Base-by-base conservation (phyloP, 306 rosid species). In the Erythrophleum fordii region DNA sequence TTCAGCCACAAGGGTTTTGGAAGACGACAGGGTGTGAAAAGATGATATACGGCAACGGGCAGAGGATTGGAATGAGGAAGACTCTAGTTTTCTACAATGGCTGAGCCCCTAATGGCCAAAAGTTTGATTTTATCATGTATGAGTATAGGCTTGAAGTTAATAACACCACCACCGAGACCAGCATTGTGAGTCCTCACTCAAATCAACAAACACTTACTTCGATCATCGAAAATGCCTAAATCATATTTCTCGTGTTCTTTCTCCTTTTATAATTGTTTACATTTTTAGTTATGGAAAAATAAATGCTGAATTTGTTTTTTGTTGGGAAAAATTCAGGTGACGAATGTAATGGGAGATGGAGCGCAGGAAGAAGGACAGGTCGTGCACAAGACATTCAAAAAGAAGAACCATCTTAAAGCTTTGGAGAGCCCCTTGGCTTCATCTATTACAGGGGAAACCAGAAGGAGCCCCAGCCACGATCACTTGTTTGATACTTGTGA, bases 1-100 rank as follows among this genome's bases (percentile, higher is more conserved):
- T 95, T 95, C 69, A 95, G 99, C 80, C 99, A 95, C 77, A 95
- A 93, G 99, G 99, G 3, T 95, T 95, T 83, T 95, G 99, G 99
- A 95, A 95, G 81, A 98, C 99, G 29, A 95, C 99, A 0, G 99
- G 99, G 8, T 95, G 99, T 4, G 99, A 95, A 69, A 95, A 95
- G 81, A 91, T 89, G 37, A 95, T 95, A 39, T 73, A 86, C 58
- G 88, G 93, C 85, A 85, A 83, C 68, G 90, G 89, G 8, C 87
- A 74, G 78, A 83, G 96, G 76, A 93, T 95, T 42, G 99, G 99
- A 35, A 95, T 95, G 99, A 85, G 99, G 41, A 95, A 95, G 88
- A 95, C 99, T 42, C 87, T 95, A 20, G 99, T 95, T 60, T 95
- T 95, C 80, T 95, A 95, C 85, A 91, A 87, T 76, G 99, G 99